Evolutionary conservation across 768 basidiomycete genomes (phyloP).

Genomic region (Tephrocybe sp.): DNA sequence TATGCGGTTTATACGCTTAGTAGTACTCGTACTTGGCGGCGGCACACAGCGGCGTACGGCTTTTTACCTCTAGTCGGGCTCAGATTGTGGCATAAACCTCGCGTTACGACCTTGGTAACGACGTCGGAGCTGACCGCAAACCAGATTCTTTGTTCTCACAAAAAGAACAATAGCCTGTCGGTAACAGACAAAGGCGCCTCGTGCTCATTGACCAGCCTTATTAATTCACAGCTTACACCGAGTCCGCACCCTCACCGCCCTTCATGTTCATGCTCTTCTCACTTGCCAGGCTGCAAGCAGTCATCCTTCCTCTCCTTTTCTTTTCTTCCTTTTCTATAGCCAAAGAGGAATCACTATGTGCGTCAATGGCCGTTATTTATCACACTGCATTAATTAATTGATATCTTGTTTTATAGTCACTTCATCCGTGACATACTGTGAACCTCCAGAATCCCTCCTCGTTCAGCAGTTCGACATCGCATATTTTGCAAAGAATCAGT

Average conservation of each 20-base stretch:
- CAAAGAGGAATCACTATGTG: conserved; percentile 59
- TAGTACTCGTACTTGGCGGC: too few relatives aligned
- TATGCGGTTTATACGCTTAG: too few relatives aligned
- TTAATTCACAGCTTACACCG: conserved; percentile 3
- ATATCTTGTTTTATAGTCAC: conserved; percentile 54
- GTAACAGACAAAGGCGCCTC: conserved; percentile 16
- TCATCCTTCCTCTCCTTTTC: conserved; percentile 39
- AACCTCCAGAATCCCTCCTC: conserved; percentile 75
- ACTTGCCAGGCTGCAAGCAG: conserved; percentile 77
- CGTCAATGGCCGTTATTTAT: conserved; percentile 27
- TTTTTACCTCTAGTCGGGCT: too few relatives aligned
- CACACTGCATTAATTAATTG: conserved; percentile 11
- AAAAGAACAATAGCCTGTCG: conserved; percentile 16
- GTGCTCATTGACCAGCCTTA: conserved; percentile 4
- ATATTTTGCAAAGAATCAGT: conserved; percentile 68
- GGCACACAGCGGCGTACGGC: neutral
- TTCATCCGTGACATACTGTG: conserved; percentile 85
- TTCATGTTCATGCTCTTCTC: conserved; percentile 63
- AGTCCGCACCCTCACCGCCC: conserved; percentile 24
- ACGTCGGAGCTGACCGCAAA: too few relatives aligned
- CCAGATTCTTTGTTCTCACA: neutral
- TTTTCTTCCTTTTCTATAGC: conserved; percentile 39
- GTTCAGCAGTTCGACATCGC: conserved; percentile 74
- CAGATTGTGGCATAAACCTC: too few relatives aligned
- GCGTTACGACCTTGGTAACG: too few relatives aligned